Base-by-base conservation (phyloP, 805 yeast genomes). In the Candida takata region DNA sequence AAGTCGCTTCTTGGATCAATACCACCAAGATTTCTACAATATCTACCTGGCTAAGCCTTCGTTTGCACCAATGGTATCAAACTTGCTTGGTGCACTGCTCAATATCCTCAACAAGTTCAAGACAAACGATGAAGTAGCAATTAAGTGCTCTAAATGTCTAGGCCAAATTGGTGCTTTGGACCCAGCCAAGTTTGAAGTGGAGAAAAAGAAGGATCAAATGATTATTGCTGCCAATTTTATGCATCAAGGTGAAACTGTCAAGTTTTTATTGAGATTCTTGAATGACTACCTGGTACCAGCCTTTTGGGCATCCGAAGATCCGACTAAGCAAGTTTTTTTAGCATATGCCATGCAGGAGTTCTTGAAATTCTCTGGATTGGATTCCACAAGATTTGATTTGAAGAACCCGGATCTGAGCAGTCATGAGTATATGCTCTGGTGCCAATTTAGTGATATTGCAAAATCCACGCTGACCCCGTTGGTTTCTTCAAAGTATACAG, bases 261-360 rank as follows among this genome's bases (percentile, higher is more conserved):
- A 64, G 10, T 85, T 90, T 49, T 65, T 86, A 23, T 62, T 74
- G 4, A 67, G 70, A 47, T 74, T 88, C 33, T 63, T 88, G 24
- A 79, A 84, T 41, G 69, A 72, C 36, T 67, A 75, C 40, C 65
- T 92, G n/a, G 81, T 88, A 8, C 86, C 84, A 24, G 76, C 86
- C 1, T 88, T 87, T 57, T 80, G 94, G 77, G 87, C 95, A 0
- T 81, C 96, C 2, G 83, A 81, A 24, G 87, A 87, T 51, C 95
- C 97, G 0, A 72, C 75, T 16, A 74, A 77, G 33, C 98, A 92
- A 55, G 67, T 84, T 39, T 84, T 81, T 51, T 68, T 87, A 24
- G 95, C 96, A 0, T 82, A 74, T 56, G 82, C 90, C 0, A 84
- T 92, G 74, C 99, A 92, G 55, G 92, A 86, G 43, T 78, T 80